Evolutionary conservation across 202 grass and related monocot genomes (phyloP).

Genomic region (Musa balbisiana): DNA sequence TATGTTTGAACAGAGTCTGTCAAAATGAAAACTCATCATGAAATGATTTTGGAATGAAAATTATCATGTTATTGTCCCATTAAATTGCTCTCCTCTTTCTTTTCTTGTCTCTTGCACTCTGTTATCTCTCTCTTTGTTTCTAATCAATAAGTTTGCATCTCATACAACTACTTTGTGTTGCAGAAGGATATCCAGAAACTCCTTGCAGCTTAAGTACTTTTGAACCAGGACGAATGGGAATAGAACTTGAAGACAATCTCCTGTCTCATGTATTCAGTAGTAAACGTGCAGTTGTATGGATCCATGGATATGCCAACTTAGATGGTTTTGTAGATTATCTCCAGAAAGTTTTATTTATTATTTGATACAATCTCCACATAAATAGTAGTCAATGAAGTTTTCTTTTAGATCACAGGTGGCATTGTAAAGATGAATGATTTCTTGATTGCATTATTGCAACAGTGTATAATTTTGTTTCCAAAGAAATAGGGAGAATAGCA

Average conservation of each 20-base stretch:
- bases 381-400: too few species aligned
- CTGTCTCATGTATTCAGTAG: background rate
- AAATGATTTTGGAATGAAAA: too few species aligned
- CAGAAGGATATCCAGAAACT: constrained; percentile 97
- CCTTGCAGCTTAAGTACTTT: constrained; percentile 34
- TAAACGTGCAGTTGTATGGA: background rate
- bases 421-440: too few species aligned
- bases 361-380: background rate
- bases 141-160: background rate
- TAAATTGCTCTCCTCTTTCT: too few species aligned
- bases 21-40: too few species aligned
- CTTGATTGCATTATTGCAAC: too few species aligned
- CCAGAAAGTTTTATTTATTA: background rate
- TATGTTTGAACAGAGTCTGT: too few species aligned
- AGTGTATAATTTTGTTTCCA: too few species aligned
- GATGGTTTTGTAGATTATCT: background rate
- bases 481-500: too few species aligned
- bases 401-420: too few species aligned
- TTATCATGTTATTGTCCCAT: too few species aligned
- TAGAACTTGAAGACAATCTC: background rate
- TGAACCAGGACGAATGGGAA: background rate
- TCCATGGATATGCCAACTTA: background rate
- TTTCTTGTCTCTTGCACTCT: background rate
- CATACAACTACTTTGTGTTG: constrained; percentile 31
- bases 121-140: background rate